Base-by-base conservation (phyloP, 495 filamentous ascomycete genomes). In the Apodospora peruviana region DNA sequence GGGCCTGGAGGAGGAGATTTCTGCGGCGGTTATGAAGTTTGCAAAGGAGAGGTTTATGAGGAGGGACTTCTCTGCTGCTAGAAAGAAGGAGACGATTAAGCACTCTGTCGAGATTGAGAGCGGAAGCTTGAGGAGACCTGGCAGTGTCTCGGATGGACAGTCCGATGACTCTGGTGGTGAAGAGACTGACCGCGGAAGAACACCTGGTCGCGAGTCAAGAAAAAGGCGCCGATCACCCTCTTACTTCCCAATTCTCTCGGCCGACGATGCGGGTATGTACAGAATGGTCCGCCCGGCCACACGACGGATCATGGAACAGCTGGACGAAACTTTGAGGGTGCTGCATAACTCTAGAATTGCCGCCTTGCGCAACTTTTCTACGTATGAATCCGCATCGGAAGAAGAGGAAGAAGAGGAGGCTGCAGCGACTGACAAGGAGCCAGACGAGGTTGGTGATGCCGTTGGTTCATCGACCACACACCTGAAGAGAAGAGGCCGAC, bases 291-390 rank as follows among this genome's bases (percentile, higher is more conserved):
- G 77, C 9, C 86, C 88, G 0, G 72, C 79, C 2, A 67, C 83
- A 5, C 75, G 82, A 10, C 79, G 83, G 53, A 76, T 90, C 8
- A 71, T 93, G 18, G 58, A 73, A 0, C 72, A 81, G 20, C 53
- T 95, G 4, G 87, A 93, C 50, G 66, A 70, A 3, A 70, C 90
- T 0, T 74, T 94, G 2, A 69, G 69, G 16, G 76, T 80, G 2
- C 72, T 95, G 1, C 87, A 88, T 55, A 78, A 82, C 47, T 66
- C 79, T 7, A 75, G 82, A 25, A 66, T 76, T 27, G 67, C 74
- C 4, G 72, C 69, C 23, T 41, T 62, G 14, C 40, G 52, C 47
- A 45, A 68, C 21, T 54, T 56, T 22, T 67, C 66, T 1, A 59
- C 60, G 5, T 71, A 65, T 16, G 59, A 60, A 16, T 58, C 58